Base-by-base conservation (phyloP, 192 early-diverging fungal species). In the Pilaira anomala region DNA sequence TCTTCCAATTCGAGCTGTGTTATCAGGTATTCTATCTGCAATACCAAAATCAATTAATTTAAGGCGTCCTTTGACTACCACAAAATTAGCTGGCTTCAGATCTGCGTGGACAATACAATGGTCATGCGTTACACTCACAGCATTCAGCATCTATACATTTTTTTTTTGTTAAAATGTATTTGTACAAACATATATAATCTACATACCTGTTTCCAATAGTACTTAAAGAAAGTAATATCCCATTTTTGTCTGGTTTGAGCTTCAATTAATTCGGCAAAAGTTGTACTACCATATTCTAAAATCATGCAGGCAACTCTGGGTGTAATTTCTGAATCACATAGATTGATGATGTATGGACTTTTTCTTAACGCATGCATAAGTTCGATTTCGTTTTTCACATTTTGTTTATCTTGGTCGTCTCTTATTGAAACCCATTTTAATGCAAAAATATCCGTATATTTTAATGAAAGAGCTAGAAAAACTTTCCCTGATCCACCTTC, bases 41-140 rank as follows among this genome's bases (percentile, higher is more conserved):
- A 97, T 97, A 13, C 96, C 96, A 82, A 98, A 98, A 69, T 98
- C 96, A 51, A 97, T 97, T 56, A 98, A 73, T 65, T 97, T 98
- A 12, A 98, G 69, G 13, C 81, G 65, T 2, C 92, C 94, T 41
- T 85, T 83, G 5, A 94, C 91, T 18, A 98, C 65, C 9, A 98
- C 68, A 68, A 97, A 98, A 71, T 98, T 98, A 9, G 95, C 95
- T 0, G 96, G 96, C 69, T 98, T 98, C 25, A 98, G 73, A 65
- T 98, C 95, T 6, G 88, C 83, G 67, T 98, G 96, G 6, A 98
- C 87, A 65, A 98, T 93, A 11, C 88, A 90, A 57, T 85, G 77
- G 40, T 93, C 76, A 72, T 98, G 96, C 12, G 96, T 91, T 0
- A 84, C 85, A 44, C 88, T 81, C 4, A 97, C 96, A 5, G 95